Percentiles rank a stretch among this genome's conserved stretches.
Evolutionary conservation across 441 rosid species (phyloP).

Genomic region (Biscutella auriculata): DNA sequence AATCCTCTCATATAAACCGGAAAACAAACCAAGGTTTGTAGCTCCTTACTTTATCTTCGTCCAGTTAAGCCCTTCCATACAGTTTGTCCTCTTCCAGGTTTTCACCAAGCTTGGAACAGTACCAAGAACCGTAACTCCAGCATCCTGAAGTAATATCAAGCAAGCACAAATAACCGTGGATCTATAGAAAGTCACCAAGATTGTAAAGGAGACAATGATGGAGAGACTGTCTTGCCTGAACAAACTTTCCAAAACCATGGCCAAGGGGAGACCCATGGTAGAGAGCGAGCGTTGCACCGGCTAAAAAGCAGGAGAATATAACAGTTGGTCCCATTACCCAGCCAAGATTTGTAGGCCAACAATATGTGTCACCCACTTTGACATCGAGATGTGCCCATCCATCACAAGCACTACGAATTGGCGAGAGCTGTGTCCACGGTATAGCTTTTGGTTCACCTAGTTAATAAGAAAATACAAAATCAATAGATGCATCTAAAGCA

Average conservation of each 20-base stretch:
- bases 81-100: slow-evolving; percentile 58
- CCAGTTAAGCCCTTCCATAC: slow-evolving; percentile 74
- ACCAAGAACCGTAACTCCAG: slow-evolving; percentile 73
- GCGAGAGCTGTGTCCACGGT: slow-evolving; percentile 75
- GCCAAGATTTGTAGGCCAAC: slow-evolving; percentile 93
- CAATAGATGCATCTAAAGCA: slow-evolving; percentile 1
- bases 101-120: slow-evolving; percentile 85
- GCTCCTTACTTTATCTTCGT: slow-evolving; percentile 46
- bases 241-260: slow-evolving; percentile 68
- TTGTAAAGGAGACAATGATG: neutral
- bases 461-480: neutral
- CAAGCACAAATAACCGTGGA: neutral
- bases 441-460: slow-evolving; percentile 93
- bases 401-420: slow-evolving; percentile 55
- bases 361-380: slow-evolving; percentile 43
- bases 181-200: neutral
- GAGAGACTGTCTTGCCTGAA: slow-evolving; percentile 44
- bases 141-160: slow-evolving; percentile 49
- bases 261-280: slow-evolving; percentile 85
- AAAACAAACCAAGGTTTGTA: neutral
- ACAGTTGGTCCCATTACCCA: slow-evolving; percentile 86
- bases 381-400: slow-evolving; percentile 55
- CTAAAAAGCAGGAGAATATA: slow-evolving; percentile 50
- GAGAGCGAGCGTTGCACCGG: slow-evolving; percentile 70
- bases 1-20: neutral